These are phyloP conservation scores for Ophiostoma angusticollis DNA, from an alignment of 2,329 filamentous ascomycete genomes.

Conservation along the genomic window DNA sequence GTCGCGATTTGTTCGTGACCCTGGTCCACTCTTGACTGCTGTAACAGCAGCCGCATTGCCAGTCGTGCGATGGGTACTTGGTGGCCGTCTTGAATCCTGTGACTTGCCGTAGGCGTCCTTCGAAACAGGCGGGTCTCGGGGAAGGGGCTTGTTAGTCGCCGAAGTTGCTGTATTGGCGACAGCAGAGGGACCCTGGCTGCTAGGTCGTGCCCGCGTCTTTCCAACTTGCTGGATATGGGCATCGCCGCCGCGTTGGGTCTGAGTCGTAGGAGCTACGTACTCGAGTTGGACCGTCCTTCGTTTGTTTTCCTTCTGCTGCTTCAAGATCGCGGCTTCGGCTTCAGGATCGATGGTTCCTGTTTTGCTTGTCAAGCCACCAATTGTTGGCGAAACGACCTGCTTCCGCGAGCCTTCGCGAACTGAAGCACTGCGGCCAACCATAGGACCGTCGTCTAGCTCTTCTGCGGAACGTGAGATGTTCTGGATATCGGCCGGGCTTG, in stretches of 20 bases:
- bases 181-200: constrained; percentile 40
- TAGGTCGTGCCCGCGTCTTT: constrained; percentile 40
- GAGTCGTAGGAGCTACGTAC: constrained; percentile 83
- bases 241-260: constrained; percentile 64
- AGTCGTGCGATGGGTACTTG: constrained; percentile 33
- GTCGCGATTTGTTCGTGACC: constrained; percentile 26
- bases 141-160: constrained; percentile 44
- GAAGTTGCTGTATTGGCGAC: constrained; percentile 19
- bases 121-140: constrained; percentile 39
- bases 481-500: constrained; percentile 72
- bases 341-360: constrained; percentile 62
- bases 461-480: constrained; percentile 56
- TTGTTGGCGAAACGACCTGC: constrained; percentile 30
- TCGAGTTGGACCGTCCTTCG: constrained; percentile 93
- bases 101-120: constrained; percentile 30
- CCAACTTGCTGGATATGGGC: constrained; percentile 18
- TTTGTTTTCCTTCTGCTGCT: constrained; percentile 73
- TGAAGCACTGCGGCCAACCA: constrained; percentile 74
- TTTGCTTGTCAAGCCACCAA: constrained; percentile 57
- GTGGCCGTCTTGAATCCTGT: constrained; percentile 28
- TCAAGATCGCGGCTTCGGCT: constrained; percentile 39
- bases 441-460: constrained; percentile 42
- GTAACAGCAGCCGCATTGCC: constrained; percentile 23
- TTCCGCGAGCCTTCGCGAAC: constrained; percentile 79
- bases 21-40: constrained; percentile 20